Conservation (phyloP, 345 rosid species). For the Citrus medica region DNA sequence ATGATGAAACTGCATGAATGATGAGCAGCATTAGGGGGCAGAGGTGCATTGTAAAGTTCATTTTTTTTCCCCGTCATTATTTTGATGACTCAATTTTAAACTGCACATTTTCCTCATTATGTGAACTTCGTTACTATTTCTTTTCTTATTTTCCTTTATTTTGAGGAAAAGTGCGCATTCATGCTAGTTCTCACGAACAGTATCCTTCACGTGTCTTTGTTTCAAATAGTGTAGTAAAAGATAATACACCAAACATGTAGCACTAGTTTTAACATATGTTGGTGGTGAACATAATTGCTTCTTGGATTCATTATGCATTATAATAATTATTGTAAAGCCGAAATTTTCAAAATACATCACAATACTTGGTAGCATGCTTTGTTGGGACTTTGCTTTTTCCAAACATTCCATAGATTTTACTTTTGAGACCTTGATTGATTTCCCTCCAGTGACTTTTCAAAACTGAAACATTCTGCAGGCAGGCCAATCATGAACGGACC, state of each 20-base stretch:
- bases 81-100: not conserved
- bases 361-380: not conserved
- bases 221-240: not conserved
- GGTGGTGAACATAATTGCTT: not conserved
- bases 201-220: not conserved
- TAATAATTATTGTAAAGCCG: not conserved
- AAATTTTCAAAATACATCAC: not conserved
- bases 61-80: not conserved
- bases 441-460: not conserved
- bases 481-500: constrained; percentile 24
- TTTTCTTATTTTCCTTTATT: not conserved
- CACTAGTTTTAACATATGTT: no score
- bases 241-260: not conserved
- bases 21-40: no score
- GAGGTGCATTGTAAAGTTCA: no score
- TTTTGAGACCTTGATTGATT: not conserved
- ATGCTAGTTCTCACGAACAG: not conserved
- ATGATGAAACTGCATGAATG: no score
- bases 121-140: not conserved
- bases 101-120: no score
- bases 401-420: not conserved
- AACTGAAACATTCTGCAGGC: constrained; percentile 43
- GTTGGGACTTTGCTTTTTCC: no score
- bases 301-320: no score
- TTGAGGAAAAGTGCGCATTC: not conserved